Evolutionary conservation across 371 early-diverging fungal species (phyloP).

Genomic region (Mucor saturninus): DNA sequence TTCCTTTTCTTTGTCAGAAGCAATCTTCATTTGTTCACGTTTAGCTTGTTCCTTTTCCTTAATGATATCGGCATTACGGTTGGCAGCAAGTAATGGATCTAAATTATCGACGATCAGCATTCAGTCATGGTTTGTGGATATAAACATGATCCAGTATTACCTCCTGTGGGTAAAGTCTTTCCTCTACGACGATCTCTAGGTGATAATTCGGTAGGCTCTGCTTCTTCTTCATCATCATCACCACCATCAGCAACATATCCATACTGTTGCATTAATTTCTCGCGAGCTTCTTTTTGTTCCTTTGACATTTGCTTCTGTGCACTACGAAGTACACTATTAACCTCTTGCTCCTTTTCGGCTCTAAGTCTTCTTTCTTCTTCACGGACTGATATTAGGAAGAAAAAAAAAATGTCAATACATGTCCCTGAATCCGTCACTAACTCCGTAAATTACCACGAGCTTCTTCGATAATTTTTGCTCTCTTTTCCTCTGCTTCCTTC

Average conservation of each 20-base stretch:
- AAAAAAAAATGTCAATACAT: not conserved
- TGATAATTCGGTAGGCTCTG: not conserved
- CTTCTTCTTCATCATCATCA: constrained; percentile 44
- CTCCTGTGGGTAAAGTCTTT: constrained; percentile 37
- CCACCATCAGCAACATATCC: constrained; percentile 55
- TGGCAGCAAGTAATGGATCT: constrained; percentile 52
- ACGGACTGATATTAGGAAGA: constrained; percentile 18
- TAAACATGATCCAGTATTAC: constrained; percentile 6
- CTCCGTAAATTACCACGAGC: constrained; percentile 42
- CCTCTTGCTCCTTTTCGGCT: constrained; percentile 30
- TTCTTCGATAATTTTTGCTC: constrained; percentile 38
- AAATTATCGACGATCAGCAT: not conserved
- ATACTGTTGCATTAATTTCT: constrained; percentile 56
- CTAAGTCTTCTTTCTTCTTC: constrained; percentile 31
- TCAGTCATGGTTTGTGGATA: not conserved
- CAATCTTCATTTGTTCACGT: constrained; percentile 59
- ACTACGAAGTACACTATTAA: constrained; percentile 20
- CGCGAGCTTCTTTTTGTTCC: constrained; percentile 59
- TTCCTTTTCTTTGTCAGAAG: constrained; percentile 58
- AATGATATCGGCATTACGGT: constrained; percentile 55
- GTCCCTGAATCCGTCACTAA: not conserved
- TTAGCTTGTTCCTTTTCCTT: constrained; percentile 55
- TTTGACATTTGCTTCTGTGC: constrained; percentile 43
- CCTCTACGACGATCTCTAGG: constrained; percentile 38
- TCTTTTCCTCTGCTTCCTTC: constrained; percentile 44